Percentiles rank a stretch among this genome's conserved stretches.
These are phyloP conservation scores for Dothideomycetidae sp. DNA, from an alignment of 2,329 filamentous ascomycete genomes.

Conservation along the genomic window DNA sequence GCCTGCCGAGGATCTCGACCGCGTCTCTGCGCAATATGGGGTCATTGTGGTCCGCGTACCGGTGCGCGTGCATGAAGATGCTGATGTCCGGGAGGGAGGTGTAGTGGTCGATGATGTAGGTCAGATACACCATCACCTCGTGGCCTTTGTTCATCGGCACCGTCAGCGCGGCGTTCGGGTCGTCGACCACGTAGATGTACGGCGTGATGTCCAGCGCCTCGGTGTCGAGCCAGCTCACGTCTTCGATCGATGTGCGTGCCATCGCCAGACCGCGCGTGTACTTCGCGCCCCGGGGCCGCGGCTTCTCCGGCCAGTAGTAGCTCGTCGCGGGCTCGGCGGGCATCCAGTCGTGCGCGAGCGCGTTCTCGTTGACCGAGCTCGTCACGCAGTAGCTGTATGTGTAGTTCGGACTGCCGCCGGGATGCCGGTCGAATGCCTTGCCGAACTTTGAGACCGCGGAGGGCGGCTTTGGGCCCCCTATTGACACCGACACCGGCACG, in stretches of 20 bases:
- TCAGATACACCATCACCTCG: conserved; percentile 37
- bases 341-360: neutral
- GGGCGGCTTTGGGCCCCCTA: too few relatives aligned
- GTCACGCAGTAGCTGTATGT: conserved; percentile 1
- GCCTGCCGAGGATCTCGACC: conserved; percentile 29
- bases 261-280: neutral
- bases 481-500: too few relatives aligned
- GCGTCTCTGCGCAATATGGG: conserved; percentile 32
- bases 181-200: conserved; percentile 31
- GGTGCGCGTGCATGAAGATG: conserved; percentile 49
- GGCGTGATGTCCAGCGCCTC: conserved; percentile 17
- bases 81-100: conserved; percentile 42
- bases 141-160: conserved; percentile 35
- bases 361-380: neutral
- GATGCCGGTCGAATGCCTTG: too few relatives aligned
- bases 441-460: too few relatives aligned
- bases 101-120: conserved; percentile 38
- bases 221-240: conserved; percentile 4
- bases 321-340: neutral
- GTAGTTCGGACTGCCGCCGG: too few relatives aligned
- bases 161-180: conserved; percentile 23
- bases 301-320: neutral
- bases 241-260: neutral
- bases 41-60: conserved; percentile 45
- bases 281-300: neutral